These are phyloP conservation scores for Mycoemilia scoparia DNA, from an alignment of 192 early-diverging fungal genomes.

Conservation along the genomic window DNA sequence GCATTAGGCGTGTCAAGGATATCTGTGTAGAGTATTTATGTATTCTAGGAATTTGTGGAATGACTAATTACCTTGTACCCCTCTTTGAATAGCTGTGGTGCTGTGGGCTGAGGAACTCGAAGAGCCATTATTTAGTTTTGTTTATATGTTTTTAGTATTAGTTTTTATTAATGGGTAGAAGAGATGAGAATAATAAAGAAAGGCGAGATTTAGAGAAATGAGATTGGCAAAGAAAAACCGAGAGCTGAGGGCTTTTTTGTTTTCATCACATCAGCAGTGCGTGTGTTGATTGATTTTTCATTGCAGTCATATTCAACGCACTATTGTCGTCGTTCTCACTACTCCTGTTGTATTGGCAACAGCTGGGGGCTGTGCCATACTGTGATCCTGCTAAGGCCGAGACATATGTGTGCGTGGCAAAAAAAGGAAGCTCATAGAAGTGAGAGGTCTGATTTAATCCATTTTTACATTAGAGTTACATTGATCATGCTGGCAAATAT, in stretches of 20 bases:
- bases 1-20: too few relatives aligned
- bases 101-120: constrained; percentile 68
- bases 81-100: constrained; percentile 79
- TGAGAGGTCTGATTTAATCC: too few relatives aligned
- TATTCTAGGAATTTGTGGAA: neutral
- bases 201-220: neutral
- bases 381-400: too few relatives aligned
- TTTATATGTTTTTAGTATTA: neutral
- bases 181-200: constrained; percentile 5
- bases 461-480: too few relatives aligned
- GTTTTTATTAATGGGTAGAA: neutral
- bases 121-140: constrained; percentile 48
- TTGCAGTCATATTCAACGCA: constrained; percentile 22
- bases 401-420: too few relatives aligned
- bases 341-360: too few relatives aligned
- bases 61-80: constrained; percentile 59
- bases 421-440: too few relatives aligned
- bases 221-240: constrained; percentile 1
- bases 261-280: constrained; percentile 3
- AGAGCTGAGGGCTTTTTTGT: neutral
- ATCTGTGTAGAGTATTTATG: neutral
- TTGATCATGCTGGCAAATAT: too few relatives aligned
- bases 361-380: too few relatives aligned
- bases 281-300: constrained; percentile 10
- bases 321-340: too few relatives aligned